Base-by-base conservation (phyloP, 305 asterid species). In the Petunia hybrid region DNA sequence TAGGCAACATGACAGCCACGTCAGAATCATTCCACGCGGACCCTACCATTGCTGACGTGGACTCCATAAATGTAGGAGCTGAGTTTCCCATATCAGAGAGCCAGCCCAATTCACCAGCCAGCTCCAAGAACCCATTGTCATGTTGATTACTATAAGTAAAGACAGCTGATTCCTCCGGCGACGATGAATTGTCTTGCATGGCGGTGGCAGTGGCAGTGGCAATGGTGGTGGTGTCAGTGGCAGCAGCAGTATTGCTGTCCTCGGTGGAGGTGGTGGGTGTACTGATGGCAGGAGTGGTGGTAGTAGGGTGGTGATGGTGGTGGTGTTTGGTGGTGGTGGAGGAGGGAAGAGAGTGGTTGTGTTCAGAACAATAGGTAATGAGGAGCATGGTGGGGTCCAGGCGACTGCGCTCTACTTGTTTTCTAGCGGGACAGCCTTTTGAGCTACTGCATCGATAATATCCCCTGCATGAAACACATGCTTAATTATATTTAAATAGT, bases 401-500 rank as follows among this genome's bases (percentile, higher is more conserved):
- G 85, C 89, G 91, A 89, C 93, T 91, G 78, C 97, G 85, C 81
- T 94, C 98, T 2, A 94, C 98, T 90, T 94, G 98, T 85, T 94
- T 94, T 85, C 94, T 94, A 7, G 96, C 93, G 5, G 97, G 95
- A 83, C 98, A 94, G 0, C 97, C 97, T 85, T 91, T 94, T 42
- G 97, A 90, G 82, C 96, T 91, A 84, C 98, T 94, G 67, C 98
- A 94, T 78, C 96, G 82, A 84, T 94, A 94, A 82, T 94, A 94
- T 83, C 93, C 98, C 85, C 98, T 94, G 91, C 86, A 87, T 85
- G 85, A 85, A 82, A 84, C 62, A 80, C 85, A 81, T 79, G 86
- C 86, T 83, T 22, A 55, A 68, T 36, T 79, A 53, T 53, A 63
- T 22, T 60, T 78, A 57, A 39, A 3, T 2, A n/a, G 3, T 22